phyloP scores from a whole-genome alignment of 208 protist genomes.

The Entamoeba invadens region DNA sequence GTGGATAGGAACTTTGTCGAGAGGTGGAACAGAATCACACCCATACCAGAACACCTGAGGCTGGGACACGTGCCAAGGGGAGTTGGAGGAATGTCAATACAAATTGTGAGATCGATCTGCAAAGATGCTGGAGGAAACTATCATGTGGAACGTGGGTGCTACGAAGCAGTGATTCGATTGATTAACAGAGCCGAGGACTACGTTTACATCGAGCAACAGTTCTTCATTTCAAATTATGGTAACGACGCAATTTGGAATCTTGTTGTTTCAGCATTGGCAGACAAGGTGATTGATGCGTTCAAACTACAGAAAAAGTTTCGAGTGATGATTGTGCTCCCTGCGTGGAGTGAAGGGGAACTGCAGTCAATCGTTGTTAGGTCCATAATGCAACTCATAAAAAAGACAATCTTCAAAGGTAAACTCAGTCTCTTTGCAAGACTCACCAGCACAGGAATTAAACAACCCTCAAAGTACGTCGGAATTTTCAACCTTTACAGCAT shows the following conservation, averaged over 20 bases:
- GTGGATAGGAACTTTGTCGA: slow-evolving; percentile 34
- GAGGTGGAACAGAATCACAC: slow-evolving; percentile 29
- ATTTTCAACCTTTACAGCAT: slow-evolving; percentile 4
- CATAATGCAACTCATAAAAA: not conserved
- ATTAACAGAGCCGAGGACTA: not conserved
- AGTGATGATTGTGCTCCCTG: not conserved
- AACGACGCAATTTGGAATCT: not conserved
- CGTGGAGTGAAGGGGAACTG: not conserved
- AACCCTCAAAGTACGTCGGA: slow-evolving; percentile 13
- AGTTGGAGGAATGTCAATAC: not conserved
- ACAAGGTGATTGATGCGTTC: not conserved
- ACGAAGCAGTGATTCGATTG: not conserved
- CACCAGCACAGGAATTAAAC: not conserved
- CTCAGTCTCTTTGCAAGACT: not conserved
- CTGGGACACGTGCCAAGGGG: not conserved
- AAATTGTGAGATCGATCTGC: not conserved
- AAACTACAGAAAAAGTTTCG: not conserved
- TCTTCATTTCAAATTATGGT: slow-evolving; percentile 26
- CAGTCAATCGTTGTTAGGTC: not conserved
- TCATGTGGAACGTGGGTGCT: not conserved
- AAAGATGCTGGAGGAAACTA: not conserved
- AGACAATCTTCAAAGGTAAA: not conserved
- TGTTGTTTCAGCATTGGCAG: not conserved
- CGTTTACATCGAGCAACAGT: slow-evolving; percentile 38
- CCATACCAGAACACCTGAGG: not conserved